Percentiles rank a stretch among this genome's conserved stretches.
Evolutionary conservation across 352 stramenopile species (phyloP).

Genomic region (Globisporangium sylvaticum): DNA sequence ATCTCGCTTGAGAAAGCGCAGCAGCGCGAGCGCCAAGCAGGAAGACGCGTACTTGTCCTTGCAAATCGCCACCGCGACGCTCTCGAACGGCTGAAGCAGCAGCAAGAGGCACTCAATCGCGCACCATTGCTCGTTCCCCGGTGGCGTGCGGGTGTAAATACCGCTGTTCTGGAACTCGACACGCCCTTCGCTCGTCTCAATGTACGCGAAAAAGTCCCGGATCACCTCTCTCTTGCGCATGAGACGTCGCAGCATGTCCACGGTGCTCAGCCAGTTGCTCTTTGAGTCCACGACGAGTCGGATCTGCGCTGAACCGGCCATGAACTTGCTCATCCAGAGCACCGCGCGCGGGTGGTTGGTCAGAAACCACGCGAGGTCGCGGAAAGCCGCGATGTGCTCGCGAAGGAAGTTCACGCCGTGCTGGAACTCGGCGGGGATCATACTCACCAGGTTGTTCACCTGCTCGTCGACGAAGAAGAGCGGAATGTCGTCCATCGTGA

Average conservation of each 20-base stretch:
- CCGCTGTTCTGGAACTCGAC: constrained; percentile 29
- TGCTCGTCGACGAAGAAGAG: constrained; percentile 42
- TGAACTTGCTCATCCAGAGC: constrained; percentile 36
- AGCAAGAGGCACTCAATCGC: constrained; percentile 37
- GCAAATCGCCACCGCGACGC: constrained; percentile 32
- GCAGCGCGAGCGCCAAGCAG: constrained; percentile 32
- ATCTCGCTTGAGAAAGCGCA: constrained; percentile 46
- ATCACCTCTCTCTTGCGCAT: constrained; percentile 37
- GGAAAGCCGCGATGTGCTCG: constrained; percentile 31
- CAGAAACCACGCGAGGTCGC: constrained; percentile 41
- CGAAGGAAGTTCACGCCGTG: constrained; percentile 31
- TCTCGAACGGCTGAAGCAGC: constrained; percentile 45
- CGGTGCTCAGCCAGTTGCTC: constrained; percentile 37
- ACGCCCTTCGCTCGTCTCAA: constrained; percentile 33
- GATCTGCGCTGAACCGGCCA: constrained; percentile 28
- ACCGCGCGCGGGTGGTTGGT: constrained; percentile 42
- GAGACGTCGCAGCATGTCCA: constrained; percentile 49
- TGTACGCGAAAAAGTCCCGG: constrained; percentile 42
- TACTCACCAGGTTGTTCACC: constrained; percentile 34
- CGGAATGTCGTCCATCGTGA: constrained; percentile 35
- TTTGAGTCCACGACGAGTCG: constrained; percentile 39
- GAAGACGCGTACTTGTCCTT: constrained; percentile 43
- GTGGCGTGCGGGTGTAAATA: constrained; percentile 20
- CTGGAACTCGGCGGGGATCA: constrained; percentile 31
- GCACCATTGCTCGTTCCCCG: constrained; percentile 34